Evolutionary conservation across 257 asterid genomes (phyloP), one percentile per base, ranked within the genome.

Genomic region (Capsicum pubescens): DNA sequence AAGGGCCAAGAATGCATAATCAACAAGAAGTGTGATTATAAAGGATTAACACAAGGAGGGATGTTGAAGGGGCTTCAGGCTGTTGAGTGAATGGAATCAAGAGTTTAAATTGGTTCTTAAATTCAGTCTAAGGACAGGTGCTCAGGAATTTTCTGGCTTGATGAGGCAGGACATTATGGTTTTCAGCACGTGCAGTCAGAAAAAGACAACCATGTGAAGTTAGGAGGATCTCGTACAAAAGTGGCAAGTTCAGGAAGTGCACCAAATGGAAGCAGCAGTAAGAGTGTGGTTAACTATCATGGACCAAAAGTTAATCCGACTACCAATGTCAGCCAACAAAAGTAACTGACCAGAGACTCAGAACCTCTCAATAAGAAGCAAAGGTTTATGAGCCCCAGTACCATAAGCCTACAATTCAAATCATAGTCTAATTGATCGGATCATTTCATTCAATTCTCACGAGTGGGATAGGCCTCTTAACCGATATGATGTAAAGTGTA

Each of bases 11-110:
- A 17, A 44, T 71, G 79, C 79, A 44, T 71, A 71, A 71, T 44
- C 26, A 9, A 71, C 35, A 71, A 71, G 10, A 71, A 16, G 79
- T 71, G 15, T 44, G 57, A 71, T 71, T 42, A 71, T n/a, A 44
- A 17, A 71, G 57, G 79, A 71, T 6, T 71, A 46, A 71, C 58
- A 71, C 58, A 71, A 71, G 39, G 46, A 46, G 58, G 39, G 58
- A 46, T 46, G 58, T 71, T 71, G 58, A 71, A 44, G 80, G 56
- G 58, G 39, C 80, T 46, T 71, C 39, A 71, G 80, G 80, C 58
- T 70, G 56, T 46, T 46, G 17, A 71, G 58, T n/a, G 46, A 71
- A 71, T 71, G 80, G 58, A 19, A 46, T 44, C 39, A 4, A n/a
- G 58, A n/a, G 57, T 46, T 44, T 46, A 46, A 46, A 46, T 71